Conservation (phyloP, 805 yeast species). For the Wickerhamiella nectarea region DNA sequence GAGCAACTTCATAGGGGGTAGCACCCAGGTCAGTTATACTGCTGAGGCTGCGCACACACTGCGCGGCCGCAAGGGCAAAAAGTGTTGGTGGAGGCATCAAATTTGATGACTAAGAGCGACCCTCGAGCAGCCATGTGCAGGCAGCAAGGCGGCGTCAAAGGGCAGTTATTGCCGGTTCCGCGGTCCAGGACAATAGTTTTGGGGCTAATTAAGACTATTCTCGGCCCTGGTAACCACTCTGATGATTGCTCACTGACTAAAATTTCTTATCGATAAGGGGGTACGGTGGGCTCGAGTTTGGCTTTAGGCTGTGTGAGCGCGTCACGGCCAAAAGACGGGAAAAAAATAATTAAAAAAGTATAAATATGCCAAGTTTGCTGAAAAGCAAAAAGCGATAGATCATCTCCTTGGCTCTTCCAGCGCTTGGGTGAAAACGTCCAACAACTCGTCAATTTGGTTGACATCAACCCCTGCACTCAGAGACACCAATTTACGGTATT, state of each 20-base stretch:
- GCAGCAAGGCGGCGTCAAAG: too few relatives aligned
- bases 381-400: background rate
- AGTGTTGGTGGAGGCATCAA: slow-evolving; percentile 17
- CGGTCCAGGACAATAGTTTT: too few relatives aligned
- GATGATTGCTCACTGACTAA: too few relatives aligned
- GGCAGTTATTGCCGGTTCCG: too few relatives aligned
- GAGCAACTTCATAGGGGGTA: slow-evolving; percentile 26
- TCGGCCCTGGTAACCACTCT: too few relatives aligned
- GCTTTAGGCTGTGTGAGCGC: too few relatives aligned
- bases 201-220: too few relatives aligned
- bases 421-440: slow-evolving; percentile 61
- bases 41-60: slow-evolving; percentile 15
- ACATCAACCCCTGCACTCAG: slow-evolving; percentile 61
- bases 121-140: too few relatives aligned
- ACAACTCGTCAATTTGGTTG: slow-evolving; percentile 66
- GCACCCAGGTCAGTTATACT: slow-evolving; percentile 28
- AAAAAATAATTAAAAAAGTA: too few relatives aligned
- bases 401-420: slow-evolving; percentile 10
- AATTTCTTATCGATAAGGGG: too few relatives aligned
- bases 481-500: slow-evolving; percentile 66
- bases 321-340: too few relatives aligned
- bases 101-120: background rate
- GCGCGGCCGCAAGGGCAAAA: slow-evolving; percentile 15
- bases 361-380: background rate
- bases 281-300: too few relatives aligned